These are phyloP conservation scores for Vaccinium corymbosum DNA, from an alignment of 148 eudicot species.

Conservation along the genomic window DNA sequence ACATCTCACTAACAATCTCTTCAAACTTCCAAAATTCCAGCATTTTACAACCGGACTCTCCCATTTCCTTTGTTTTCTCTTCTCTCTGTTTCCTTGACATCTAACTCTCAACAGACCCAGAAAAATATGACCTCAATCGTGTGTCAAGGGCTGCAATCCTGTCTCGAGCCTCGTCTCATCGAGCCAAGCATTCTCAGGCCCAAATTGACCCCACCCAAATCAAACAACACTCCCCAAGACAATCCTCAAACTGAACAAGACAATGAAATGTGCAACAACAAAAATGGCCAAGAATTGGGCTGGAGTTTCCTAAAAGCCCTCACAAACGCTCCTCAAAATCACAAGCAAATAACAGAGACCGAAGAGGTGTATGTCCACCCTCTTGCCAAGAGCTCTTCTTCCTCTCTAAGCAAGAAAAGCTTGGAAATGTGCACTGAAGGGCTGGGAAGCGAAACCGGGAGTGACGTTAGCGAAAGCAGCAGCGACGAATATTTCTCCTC, in stretches of 20 bases:
- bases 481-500: conserved; percentile 29
- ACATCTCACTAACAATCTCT: neutral
- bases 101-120: neutral
- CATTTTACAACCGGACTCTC: neutral
- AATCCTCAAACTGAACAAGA: neutral
- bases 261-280: neutral
- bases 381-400: conserved; percentile 31
- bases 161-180: neutral
- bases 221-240: neutral
- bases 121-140: neutral
- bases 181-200: neutral
- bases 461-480: conserved; percentile 25
- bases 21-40: neutral
- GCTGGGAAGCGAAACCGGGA: conserved; percentile 70
- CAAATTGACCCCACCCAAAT: neutral
- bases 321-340: conserved; percentile 20
- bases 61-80: neutral
- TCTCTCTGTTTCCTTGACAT: neutral
- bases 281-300: conserved; percentile 20
- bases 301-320: conserved; percentile 50
- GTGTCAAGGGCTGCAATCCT: neutral
- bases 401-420: conserved; percentile 50
- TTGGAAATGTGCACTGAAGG: conserved; percentile 84
- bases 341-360: conserved; percentile 7
- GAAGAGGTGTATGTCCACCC: conserved; percentile 54